A percentile compares a stretch with the other conserved stretches of the same genome.
These are phyloP conservation scores for Clitopilus passeckerianus DNA, from an alignment of 768 basidiomycete species.

Conservation along the genomic window DNA sequence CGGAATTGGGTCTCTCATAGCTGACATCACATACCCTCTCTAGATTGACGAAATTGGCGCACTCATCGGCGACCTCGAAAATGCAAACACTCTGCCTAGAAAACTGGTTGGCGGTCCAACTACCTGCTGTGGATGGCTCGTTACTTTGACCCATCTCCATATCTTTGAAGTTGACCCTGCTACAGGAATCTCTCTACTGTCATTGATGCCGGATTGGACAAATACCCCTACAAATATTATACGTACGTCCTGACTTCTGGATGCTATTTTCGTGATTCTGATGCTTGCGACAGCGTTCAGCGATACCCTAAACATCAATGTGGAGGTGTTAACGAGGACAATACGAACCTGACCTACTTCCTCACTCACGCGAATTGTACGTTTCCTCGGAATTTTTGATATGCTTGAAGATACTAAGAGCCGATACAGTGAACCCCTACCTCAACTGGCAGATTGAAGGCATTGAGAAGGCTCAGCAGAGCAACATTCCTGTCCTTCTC, in stretches of 20 bases:
- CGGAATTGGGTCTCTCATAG: too few relatives aligned
- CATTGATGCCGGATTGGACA: constrained; percentile 23
- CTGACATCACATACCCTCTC: not conserved
- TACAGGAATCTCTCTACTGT: constrained; percentile 24
- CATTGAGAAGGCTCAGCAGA: constrained; percentile 16
- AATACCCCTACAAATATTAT: constrained; percentile 28
- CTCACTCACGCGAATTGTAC: constrained; percentile 25
- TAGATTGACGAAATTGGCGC: constrained; percentile 26
- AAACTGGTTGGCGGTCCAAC: constrained; percentile 25
- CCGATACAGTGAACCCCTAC: constrained; percentile 18
- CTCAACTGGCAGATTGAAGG: constrained; percentile 25
- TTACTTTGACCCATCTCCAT: not conserved
- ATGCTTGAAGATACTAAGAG: not conserved
- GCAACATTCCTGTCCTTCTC: constrained; percentile 22
- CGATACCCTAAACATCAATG: constrained; percentile 29
- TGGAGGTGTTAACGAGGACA: constrained; percentile 19
- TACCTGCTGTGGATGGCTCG: constrained; percentile 27
- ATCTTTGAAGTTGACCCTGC: not conserved
- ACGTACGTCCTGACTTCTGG: constrained; percentile 15
- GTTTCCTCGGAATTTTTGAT: constrained; percentile 5
- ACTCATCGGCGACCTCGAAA: constrained; percentile 17
- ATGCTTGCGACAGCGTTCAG: constrained; percentile 18
- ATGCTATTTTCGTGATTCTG: not conserved
- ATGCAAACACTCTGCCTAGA: constrained; percentile 14
- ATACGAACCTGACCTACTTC: constrained; percentile 29